These are phyloP conservation scores for Scutellaria galericulata DNA, from an alignment of 257 asterid species.

Conservation along the genomic window DNA sequence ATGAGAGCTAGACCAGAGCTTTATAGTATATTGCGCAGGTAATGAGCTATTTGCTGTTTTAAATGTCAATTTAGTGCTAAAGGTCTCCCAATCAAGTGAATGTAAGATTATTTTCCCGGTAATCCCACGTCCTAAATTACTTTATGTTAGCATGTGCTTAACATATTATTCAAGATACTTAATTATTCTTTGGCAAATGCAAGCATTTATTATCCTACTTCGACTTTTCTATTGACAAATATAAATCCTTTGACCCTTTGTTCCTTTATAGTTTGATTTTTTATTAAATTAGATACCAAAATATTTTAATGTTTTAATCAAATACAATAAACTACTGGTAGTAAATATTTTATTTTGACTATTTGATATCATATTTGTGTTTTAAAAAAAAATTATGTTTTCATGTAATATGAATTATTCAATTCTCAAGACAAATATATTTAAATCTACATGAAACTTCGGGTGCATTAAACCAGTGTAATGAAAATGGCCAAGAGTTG, in stretches of 20 bases:
- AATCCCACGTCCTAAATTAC: conserved; percentile 24
- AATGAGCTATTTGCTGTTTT: conserved; percentile 35
- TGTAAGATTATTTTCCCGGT: conserved; percentile 31
- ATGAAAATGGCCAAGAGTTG: conserved; percentile 1
- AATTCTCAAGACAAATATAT: conserved; percentile 11
- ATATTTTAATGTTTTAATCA: too few relatives aligned
- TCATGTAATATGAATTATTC: conserved; percentile 6
- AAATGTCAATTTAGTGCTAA: conserved; percentile 22
- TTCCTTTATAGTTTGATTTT: conserved; percentile 12
- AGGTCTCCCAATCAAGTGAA: conserved; percentile 31
- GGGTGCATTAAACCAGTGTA: neutral
- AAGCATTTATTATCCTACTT: conserved; percentile 3
- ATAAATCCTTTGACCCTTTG: neutral
- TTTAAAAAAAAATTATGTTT: neutral
- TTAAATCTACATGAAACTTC: conserved; percentile 14
- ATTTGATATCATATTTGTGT: neutral
- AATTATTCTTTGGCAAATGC: conserved; percentile 28
- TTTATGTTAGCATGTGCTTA: conserved; percentile 29
- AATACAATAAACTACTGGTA: neutral
- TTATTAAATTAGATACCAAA: neutral
- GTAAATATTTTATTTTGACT: neutral
- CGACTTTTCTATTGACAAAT: conserved; percentile 19
- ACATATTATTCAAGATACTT: conserved; percentile 11
- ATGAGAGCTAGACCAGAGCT: conserved; percentile 97
- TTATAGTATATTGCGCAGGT: conserved; percentile 95